Evolutionary conservation across 192 early-diverging fungal species (phyloP).

Genomic region (Umbelopsis ramanniana): DNA sequence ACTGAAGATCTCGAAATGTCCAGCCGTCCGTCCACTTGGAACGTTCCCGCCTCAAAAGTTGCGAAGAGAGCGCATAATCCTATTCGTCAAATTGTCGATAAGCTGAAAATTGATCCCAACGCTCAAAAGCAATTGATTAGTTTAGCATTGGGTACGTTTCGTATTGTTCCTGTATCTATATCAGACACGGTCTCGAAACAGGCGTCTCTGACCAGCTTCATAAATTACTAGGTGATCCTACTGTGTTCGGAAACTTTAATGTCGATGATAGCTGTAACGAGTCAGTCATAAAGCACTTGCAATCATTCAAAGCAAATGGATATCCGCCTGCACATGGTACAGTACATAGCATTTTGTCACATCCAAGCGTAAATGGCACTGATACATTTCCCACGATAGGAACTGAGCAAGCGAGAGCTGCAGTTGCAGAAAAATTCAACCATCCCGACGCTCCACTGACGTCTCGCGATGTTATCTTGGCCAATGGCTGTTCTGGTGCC

Average conservation of each 20-base stretch:
- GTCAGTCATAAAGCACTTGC: slow-evolving; percentile 69
- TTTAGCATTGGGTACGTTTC: slow-evolving; percentile 54
- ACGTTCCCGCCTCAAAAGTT: slow-evolving; percentile 64
- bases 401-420: slow-evolving; percentile 64
- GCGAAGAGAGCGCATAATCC: slow-evolving; percentile 83
- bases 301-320: slow-evolving; percentile 80
- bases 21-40: slow-evolving; percentile 37
- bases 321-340: slow-evolving; percentile 80
- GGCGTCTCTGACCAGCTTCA: neutral
- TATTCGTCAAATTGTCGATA: slow-evolving; percentile 85
- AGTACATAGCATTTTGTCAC: neutral
- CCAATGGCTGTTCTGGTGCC: slow-evolving; percentile 81
- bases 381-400: slow-evolving; percentile 29
- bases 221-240: slow-evolving; percentile 72
- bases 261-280: slow-evolving; percentile 68
- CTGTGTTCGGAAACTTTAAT: slow-evolving; percentile 91
- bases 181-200: slow-evolving; percentile 3
- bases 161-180: neutral
- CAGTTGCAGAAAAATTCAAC: slow-evolving; percentile 74
- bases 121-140: slow-evolving; percentile 65
- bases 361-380: neutral
- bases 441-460: slow-evolving; percentile 72
- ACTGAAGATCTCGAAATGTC: slow-evolving; percentile 12
- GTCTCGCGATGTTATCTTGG: slow-evolving; percentile 77
- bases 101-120: slow-evolving; percentile 71